Conservation (phyloP, 768 basidiomycete genomes). For the Lentinula edodes region DNA sequence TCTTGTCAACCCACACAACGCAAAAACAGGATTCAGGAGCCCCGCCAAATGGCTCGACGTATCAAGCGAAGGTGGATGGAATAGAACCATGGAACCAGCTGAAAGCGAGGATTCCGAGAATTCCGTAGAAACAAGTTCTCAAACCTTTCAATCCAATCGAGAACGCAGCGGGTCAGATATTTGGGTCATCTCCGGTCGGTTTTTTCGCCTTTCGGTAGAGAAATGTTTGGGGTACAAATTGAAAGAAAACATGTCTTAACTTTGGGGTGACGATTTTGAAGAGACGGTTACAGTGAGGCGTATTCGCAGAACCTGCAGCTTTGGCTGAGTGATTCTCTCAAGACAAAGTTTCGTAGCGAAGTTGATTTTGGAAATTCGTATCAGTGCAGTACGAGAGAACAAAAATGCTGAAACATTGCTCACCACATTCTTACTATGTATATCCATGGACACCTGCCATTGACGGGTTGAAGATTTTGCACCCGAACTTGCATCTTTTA, state of each 20-base stretch:
- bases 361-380: constrained; percentile 58
- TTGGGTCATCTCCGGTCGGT: constrained; percentile 43
- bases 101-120: no score
- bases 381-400: constrained; percentile 16
- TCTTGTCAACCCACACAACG: no score
- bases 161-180: not conserved
- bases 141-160: no score
- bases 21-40: no score
- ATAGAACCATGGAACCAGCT: no score
- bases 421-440: constrained; percentile 65
- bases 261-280: constrained; percentile 19
- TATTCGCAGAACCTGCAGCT: constrained; percentile 80
- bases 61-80: no score
- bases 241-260: constrained; percentile 76
- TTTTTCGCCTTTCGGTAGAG: constrained; percentile 71
- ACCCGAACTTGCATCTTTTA: no score
- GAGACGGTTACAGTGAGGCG: constrained; percentile 15
- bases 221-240: no score
- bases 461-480: no score
- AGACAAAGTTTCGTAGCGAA: constrained; percentile 73
- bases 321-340: constrained; percentile 84
- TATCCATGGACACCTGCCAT: constrained; percentile 45
- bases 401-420: constrained; percentile 18
- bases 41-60: no score
- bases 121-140: no score